Base-by-base conservation (phyloP, 2,329 filamentous ascomycete genomes). In the Fusarium sp. region DNA sequence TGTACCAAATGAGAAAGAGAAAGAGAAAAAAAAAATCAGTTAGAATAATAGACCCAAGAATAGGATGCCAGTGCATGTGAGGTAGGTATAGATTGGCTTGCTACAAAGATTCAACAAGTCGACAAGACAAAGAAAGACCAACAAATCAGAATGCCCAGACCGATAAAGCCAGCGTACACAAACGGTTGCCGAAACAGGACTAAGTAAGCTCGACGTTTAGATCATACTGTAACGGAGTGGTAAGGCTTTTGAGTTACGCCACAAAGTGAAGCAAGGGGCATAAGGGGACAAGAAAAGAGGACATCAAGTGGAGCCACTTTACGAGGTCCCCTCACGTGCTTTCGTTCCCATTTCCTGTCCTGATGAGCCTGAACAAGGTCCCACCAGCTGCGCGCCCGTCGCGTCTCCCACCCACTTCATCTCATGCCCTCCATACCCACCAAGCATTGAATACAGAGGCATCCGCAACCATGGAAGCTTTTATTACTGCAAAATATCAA, bases 291-390 rank as follows among this genome's bases (percentile, higher is more conserved):
- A 66, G 66, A 69, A 69, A 69, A 67, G 47, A 58, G 33, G 57
- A 64, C 53, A 31, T 43, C 21, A 8, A 43, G 67, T 70, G 67
- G 67, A 31, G 21, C 56, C 31, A 26, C 41, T 50, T 58, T 73
- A 72, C 65, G 47, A 70, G 62, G 49, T 21, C 8, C n/a, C 33
- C 74, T 83, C 81, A 83, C 81, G 81, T 83, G 81, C 76, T 78
- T 80, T 80, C 81, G 81, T 78, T 81, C 74, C 73, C 75, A 78
- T 75, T 75, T 82, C 79, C 80, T 79, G 80, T 82, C 79, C 80
- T 77, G 79, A 74, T 65, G 68, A 70, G 57, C 73, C 24, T 28
- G 23, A 37, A 37, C 55, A 66, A 64, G 67, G 75, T 71, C 73
- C 76, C 77, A 75, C 77, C 74, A 78, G 76, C 64, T 77, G 77